Base-by-base conservation (phyloP, 2,329 filamentous ascomycete species). In the Neopestalotiopsis rosae region DNA sequence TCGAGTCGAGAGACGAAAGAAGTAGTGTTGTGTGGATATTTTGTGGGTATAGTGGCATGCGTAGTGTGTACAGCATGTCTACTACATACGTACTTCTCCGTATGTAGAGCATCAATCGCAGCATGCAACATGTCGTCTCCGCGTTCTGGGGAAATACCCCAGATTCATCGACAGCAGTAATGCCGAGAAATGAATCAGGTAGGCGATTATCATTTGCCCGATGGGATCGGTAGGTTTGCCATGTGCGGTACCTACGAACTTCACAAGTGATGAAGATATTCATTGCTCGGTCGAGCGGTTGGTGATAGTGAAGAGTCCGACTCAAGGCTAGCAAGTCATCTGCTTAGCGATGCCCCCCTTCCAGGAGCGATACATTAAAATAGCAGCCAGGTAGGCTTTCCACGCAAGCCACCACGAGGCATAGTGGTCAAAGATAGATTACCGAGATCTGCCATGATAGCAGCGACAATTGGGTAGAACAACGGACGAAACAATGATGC, bases 131-230 rank as follows among this genome's bases (percentile, higher is more conserved):
- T 52, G 45, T 52, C 45, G 17, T 52, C 45, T 24, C 45, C 45
- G 45, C 45, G 45, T 52, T 52, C 45, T 52, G 45, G 45, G n/a
- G 45, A 52, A 52, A n/a, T 52, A 52, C 45, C 45, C 45, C 45
- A 20, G 45, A 52, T 52, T 52, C 45, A 52, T 52, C 45, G 45
- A 52, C 45, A 52, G 45, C 45, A 52, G 45, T 52, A 52, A 52
- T 52, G 45, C 45, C 45, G 45, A 20, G 20, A 9, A 52, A 52
- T 52, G 45, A 52, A 52, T 52, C 45, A 52, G 45, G 45, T 52
- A 52, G 45, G n/a, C n/a, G 45, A 24, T 7, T 20, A 52, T 52
- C 45, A 52, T 52, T 52, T 52, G 45, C 45, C 45, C 17, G 45
- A 52, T 20, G 6, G 45, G 45, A 9, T 52, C 24, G 24, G 45